Conservation (phyloP, 2,329 filamentous ascomycete genomes). For the Fusarium tuaranense region DNA sequence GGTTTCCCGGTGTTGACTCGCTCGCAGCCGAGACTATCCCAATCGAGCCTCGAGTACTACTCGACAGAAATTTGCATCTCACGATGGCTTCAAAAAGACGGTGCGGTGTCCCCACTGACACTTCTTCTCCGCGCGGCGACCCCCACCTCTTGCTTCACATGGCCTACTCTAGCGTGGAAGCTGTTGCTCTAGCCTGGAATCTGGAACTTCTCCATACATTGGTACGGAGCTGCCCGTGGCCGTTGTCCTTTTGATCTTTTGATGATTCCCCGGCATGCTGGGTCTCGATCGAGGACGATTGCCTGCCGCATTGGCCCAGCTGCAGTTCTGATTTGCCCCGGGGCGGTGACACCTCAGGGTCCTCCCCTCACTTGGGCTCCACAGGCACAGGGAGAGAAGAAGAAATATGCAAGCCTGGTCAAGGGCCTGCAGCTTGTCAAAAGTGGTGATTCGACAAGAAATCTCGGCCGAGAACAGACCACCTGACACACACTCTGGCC, state of each 20-base stretch:
- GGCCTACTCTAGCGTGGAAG: conserved; percentile 5
- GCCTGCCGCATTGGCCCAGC: conserved; percentile 8
- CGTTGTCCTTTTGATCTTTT: background rate
- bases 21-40: conserved; percentile 27
- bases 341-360: conserved; percentile 2
- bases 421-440: conserved; percentile 33
- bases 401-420: conserved; percentile 4
- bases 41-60: background rate
- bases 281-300: conserved; percentile 9
- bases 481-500: conserved; percentile 28
- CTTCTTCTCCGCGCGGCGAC: conserved; percentile 26
- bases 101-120: conserved; percentile 7
- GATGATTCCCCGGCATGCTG: background rate
- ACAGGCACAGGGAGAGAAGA: background rate
- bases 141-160: conserved; percentile 13
- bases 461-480: conserved; percentile 38
- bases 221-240: background rate
- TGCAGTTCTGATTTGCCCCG: conserved; percentile 27
- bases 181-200: conserved; percentile 9
- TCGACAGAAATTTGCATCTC: conserved; percentile 24
- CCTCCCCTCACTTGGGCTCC: background rate
- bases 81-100: conserved; percentile 34
- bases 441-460: conserved; percentile 25
- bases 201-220: conserved; percentile 8
- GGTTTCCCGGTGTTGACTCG: conserved; percentile 13